phyloP scores from a whole-genome alignment of 768 basidiomycete genomes.

The Boletales sp. region DNA sequence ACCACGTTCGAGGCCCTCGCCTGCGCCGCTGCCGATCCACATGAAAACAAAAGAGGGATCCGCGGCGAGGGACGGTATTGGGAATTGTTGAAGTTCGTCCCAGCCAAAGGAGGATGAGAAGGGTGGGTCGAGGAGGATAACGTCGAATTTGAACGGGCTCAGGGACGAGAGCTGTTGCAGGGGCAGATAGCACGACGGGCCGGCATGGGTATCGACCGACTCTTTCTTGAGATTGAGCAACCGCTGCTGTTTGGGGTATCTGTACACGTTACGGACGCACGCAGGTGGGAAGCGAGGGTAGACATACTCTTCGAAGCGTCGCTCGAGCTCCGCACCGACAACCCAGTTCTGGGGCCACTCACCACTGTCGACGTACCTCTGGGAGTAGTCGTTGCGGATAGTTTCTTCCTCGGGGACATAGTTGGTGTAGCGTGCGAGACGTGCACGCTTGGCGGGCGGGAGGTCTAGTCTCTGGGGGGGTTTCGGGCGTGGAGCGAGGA shows the following conservation, averaged over 20 bases:
- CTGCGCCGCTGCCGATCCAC: constrained; percentile 92
- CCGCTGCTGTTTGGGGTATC: constrained; percentile 92
- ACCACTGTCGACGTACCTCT: constrained; percentile 85
- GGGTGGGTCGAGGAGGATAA: constrained; percentile 88
- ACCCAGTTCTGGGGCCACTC: constrained; percentile 96
- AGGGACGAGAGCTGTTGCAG: constrained; percentile 53
- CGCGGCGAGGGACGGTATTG: constrained; percentile 76
- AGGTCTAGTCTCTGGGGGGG: constrained; percentile 44
- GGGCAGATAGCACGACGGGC: constrained; percentile 71
- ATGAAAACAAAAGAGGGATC: constrained; percentile 94
- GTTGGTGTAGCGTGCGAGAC: constrained; percentile 67
- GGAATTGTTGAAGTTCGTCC: constrained; percentile 79
- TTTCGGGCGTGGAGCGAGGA: constrained; percentile 30
- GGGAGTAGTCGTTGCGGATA: constrained; percentile 92
- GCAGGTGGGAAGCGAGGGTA: neutral
- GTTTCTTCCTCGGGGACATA: constrained; percentile 95
- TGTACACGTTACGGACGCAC: constrained; percentile 25
- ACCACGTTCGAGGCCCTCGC: constrained; percentile 88
- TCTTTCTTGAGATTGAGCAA: constrained; percentile 80
- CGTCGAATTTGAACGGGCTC: constrained; percentile 77
- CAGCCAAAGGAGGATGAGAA: constrained; percentile 84
- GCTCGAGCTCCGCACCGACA: constrained; percentile 81
- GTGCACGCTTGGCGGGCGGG: constrained; percentile 71
- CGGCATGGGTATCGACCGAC: constrained; percentile 65
- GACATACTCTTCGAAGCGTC: constrained; percentile 89